A percentile compares a stretch with the other conserved stretches of the same genome.
Evolutionary conservation across 2,329 filamentous ascomycete genomes (phyloP).

Genomic region (Metarhizium anisopliae): DNA sequence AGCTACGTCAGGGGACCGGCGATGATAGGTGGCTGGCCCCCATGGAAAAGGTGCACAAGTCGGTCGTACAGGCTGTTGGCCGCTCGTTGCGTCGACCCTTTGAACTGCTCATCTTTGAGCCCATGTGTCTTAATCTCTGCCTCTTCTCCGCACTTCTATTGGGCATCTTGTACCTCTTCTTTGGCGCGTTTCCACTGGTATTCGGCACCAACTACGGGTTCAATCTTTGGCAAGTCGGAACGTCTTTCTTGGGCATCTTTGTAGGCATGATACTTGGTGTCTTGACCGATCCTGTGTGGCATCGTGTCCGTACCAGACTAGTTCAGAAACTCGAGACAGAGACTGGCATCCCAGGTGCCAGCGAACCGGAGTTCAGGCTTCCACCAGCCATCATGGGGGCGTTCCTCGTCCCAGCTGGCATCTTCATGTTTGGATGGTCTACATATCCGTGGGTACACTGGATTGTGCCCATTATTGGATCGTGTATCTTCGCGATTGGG

Average conservation of each 20-base stretch:
- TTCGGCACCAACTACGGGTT: constrained; percentile 69
- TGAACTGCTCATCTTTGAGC: constrained; percentile 70
- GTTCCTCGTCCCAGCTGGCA: constrained; percentile 65
- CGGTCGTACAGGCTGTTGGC: constrained; percentile 52
- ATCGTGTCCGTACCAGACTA: constrained; percentile 47
- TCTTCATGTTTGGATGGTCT: constrained; percentile 89
- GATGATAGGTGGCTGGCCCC: constrained; percentile 68
- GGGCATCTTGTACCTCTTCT: constrained; percentile 83
- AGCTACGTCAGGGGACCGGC: constrained; percentile 65
- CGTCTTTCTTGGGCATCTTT: constrained; percentile 66
- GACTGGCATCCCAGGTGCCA: constrained; percentile 44
- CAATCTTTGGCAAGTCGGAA: constrained; percentile 68
- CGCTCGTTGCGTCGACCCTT: constrained; percentile 60
- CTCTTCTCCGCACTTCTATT: constrained; percentile 77
- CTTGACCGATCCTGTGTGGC: constrained; percentile 58
- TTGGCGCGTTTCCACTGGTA: constrained; percentile 77
- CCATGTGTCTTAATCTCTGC: constrained; percentile 78
- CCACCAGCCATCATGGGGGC: constrained; percentile 68
- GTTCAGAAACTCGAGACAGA: constrained; percentile 42
- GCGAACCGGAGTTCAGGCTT: constrained; percentile 81
- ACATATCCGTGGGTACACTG: constrained; percentile 66
- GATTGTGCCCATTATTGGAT: constrained; percentile 68
- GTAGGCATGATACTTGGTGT: constrained; percentile 58
- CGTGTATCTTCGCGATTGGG: constrained; percentile 61
- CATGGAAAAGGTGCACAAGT: constrained; percentile 63